Conservation (phyloP, 495 filamentous ascomycete genomes). For the Penicillium ochrochloron region DNA sequence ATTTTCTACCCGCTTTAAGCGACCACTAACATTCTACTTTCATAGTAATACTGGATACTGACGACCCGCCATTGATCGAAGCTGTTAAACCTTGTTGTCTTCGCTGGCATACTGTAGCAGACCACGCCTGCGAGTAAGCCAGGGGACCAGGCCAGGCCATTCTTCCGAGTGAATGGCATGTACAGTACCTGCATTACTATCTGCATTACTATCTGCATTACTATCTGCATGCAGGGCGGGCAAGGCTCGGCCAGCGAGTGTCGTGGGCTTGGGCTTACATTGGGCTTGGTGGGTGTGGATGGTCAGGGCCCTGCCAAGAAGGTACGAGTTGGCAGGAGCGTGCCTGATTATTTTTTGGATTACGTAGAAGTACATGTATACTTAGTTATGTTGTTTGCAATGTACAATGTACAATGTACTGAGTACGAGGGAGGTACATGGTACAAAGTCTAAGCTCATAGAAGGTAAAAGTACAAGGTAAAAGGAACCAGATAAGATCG, state of each 20-base stretch:
- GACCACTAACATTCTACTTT: background rate
- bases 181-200: conserved; percentile 31
- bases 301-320: background rate
- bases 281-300: background rate
- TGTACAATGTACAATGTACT: no score
- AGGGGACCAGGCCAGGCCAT: background rate
- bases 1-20: background rate
- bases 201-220: conserved; percentile 37
- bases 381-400: no score
- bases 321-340: background rate
- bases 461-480: background rate
- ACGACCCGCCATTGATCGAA: background rate
- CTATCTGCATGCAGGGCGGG: conserved; percentile 26
- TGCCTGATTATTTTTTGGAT: background rate
- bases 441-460: background rate
- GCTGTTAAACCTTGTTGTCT: no score
- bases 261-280: background rate
- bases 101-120: no score
- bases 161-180: background rate
- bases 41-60: no score
- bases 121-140: background rate
- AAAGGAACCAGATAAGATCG: background rate
- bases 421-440: background rate
- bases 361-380: background rate
- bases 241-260: conserved; percentile 1